Conservation (phyloP, 305 asterid species). For the Solanum chacoense region DNA sequence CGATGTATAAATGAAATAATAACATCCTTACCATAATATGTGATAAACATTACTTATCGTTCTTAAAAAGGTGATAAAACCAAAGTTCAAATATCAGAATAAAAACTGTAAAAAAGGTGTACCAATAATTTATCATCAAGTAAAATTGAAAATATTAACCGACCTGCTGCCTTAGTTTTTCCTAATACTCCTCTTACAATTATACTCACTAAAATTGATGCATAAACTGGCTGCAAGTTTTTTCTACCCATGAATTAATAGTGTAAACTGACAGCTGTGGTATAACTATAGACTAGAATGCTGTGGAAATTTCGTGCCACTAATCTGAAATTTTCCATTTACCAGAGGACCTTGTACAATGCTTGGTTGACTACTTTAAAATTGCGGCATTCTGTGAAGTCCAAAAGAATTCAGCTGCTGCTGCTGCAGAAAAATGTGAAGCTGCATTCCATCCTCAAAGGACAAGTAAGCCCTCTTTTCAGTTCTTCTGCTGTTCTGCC, state of each 20-base stretch:
- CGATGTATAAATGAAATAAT: neutral
- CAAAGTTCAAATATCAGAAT: neutral
- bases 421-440: conserved; percentile 34
- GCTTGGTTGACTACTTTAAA: conserved; percentile 61
- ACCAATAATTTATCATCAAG: neutral
- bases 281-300: neutral
- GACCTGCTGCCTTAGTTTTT: neutral
- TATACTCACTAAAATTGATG: neutral
- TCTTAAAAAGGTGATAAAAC: neutral
- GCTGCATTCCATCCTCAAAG: conserved; percentile 36
- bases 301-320: neutral
- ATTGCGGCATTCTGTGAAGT: conserved; percentile 48
- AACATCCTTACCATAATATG: neutral
- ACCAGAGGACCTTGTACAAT: conserved; percentile 64
- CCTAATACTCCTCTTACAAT: neutral
- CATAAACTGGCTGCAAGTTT: neutral
- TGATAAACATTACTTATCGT: neutral
- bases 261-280: neutral
- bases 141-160: neutral
- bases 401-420: conserved; percentile 57
- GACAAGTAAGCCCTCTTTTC: conserved; percentile 32
- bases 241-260: neutral
- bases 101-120: neutral
- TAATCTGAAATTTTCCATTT: conserved; percentile 4
- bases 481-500: neutral